These are phyloP conservation scores for Citrus hindsii DNA, from an alignment of 345 rosid species.

Conservation along the genomic window DNA sequence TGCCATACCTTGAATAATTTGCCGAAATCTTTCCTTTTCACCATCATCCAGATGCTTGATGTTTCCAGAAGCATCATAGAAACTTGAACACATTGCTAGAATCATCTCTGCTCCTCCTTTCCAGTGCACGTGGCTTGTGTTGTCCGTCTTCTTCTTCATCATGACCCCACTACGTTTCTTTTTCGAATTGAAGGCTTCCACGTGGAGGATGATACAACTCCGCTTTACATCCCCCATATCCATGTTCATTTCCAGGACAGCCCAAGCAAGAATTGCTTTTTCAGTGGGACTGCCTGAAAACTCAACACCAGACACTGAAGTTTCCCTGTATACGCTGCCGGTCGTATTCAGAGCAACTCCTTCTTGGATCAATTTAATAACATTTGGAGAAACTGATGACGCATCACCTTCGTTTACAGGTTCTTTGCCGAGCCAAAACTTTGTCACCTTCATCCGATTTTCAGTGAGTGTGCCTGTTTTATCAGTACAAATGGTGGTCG, in stretches of 20 bases:
- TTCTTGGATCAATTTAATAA: constrained; percentile 46
- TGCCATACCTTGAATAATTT: constrained; percentile 60
- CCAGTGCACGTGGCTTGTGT: constrained; percentile 54
- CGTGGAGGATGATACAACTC: constrained; percentile 37
- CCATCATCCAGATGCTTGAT: constrained; percentile 25
- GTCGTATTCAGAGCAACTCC: constrained; percentile 69
- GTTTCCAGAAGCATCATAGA: constrained; percentile 46
- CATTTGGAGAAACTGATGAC: constrained; percentile 24
- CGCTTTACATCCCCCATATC: constrained; percentile 33
- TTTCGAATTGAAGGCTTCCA: constrained; percentile 67
- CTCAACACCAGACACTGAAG: constrained; percentile 33
- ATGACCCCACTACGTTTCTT: constrained; percentile 67
- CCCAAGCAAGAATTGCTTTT: constrained; percentile 77
- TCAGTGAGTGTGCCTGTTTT: constrained; percentile 84
- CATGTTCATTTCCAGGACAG: constrained; percentile 38
- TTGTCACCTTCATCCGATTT: constrained; percentile 61
- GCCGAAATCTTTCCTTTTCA: constrained; percentile 32
- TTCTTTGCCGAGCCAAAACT: constrained; percentile 61
- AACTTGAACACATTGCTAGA: constrained; percentile 59
- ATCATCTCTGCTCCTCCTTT: constrained; percentile 85
- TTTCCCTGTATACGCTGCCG: constrained; percentile 39
- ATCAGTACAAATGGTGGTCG: constrained; percentile 66
- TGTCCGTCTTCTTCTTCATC: constrained; percentile 34
- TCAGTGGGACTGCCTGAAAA: constrained; percentile 72
- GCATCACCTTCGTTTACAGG: background rate